Percentiles rank a stretch among this genome's conserved stretches.
These are phyloP conservation scores for Cavenderia fasciculata DNA, from an alignment of 78 protist species.

Conservation along the genomic window DNA sequence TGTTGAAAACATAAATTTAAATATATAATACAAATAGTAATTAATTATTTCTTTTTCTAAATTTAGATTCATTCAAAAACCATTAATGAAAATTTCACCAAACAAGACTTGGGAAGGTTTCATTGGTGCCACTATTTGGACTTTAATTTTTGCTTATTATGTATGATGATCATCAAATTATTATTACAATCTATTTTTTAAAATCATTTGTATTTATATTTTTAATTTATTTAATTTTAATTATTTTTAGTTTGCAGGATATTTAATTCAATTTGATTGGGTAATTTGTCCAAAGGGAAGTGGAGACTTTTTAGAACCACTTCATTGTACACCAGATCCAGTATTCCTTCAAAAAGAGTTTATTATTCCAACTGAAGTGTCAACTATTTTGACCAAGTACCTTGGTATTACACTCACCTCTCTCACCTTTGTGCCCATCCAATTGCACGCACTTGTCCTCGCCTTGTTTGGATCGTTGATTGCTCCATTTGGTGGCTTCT, in stretches of 20 bases:
- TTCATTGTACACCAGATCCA: slow-evolving; percentile 50
- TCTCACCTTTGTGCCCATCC: slow-evolving; percentile 71
- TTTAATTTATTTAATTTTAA: background rate
- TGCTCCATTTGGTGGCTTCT: slow-evolving; percentile 99
- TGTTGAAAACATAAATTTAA: background rate
- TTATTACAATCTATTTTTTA: too few relatives aligned
- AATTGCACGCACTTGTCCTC: slow-evolving; percentile 86
- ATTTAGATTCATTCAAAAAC: slow-evolving; percentile 67
- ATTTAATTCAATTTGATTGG: slow-evolving; percentile 59
- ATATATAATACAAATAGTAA: background rate
- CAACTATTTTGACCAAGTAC: slow-evolving; percentile 31
- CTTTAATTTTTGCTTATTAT: slow-evolving; percentile 85
- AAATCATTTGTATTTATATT: too few relatives aligned
- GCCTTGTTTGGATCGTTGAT: slow-evolving; percentile 92
- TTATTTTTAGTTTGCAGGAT: slow-evolving; percentile 22
- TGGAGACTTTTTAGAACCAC: slow-evolving; percentile 42
- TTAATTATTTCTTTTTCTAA: background rate
- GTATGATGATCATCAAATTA: slow-evolving; percentile 57
- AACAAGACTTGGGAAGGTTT: slow-evolving; percentile 98
- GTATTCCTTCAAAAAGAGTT: slow-evolving; percentile 49
- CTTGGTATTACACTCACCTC: slow-evolving; percentile 18
- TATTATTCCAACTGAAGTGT: slow-evolving; percentile 37
- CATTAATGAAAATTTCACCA: slow-evolving; percentile 93
- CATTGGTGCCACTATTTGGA: slow-evolving; percentile 92
- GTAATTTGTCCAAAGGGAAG: slow-evolving; percentile 58